Percentiles rank a stretch among this genome's conserved stretches.
These are phyloP conservation scores for Melocanna baccifera DNA, from an alignment of 176 grass and related monocot genomes.

Conservation along the genomic window DNA sequence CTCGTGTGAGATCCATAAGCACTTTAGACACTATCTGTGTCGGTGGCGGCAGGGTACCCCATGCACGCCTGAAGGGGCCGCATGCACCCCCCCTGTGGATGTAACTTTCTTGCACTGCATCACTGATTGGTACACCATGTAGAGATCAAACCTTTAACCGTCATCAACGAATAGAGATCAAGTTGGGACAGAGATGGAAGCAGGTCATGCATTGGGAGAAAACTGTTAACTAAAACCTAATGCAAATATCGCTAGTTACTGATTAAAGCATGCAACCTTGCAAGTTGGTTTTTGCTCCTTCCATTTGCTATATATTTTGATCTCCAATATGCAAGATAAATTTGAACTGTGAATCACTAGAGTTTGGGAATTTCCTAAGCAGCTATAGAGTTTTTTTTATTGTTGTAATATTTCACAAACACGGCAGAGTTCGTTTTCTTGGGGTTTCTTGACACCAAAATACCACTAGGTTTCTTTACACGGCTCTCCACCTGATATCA, in stretches of 20 bases:
- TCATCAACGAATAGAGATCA: background rate
- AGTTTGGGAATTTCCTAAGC: background rate
- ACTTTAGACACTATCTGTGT: too few species aligned
- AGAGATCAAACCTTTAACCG: background rate
- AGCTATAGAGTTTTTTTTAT: background rate
- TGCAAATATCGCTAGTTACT: background rate
- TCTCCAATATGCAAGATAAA: background rate
- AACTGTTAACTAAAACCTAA: conserved; percentile 21
- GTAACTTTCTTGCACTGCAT: conserved; percentile 23
- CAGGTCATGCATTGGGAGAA: background rate
- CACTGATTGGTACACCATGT: background rate
- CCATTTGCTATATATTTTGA: background rate
- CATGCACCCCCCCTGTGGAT: too few species aligned
- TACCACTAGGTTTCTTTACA: background rate
- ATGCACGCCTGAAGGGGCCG: too few species aligned
- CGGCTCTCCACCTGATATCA: background rate
- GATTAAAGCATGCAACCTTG: background rate
- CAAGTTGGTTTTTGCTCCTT: conserved; percentile 12
- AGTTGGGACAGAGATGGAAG: background rate
- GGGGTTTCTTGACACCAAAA: background rate
- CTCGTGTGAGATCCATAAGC: too few species aligned
- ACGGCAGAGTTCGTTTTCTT: background rate
- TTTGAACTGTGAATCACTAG: background rate
- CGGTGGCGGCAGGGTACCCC: too few species aligned
- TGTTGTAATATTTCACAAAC: background rate